These are phyloP conservation scores for Blastobotrys aristatus DNA, from an alignment of 1,139 yeast species.

Conservation along the genomic window DNA sequence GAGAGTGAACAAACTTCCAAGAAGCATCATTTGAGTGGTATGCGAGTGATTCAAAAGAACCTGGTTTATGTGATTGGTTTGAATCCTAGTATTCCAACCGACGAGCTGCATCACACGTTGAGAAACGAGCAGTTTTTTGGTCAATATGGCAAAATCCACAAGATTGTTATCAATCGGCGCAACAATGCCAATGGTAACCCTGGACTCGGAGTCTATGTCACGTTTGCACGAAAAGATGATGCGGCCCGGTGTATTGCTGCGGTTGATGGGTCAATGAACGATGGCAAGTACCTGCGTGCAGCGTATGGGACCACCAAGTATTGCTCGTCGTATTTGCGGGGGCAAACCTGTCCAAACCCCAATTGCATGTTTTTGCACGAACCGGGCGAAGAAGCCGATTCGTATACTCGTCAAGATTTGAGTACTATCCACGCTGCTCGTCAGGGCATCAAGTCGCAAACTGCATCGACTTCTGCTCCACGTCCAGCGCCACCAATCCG, in stretches of 20 bases:
- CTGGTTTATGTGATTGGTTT: conserved; percentile 94
- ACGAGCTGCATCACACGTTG: conserved; percentile 78
- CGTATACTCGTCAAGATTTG: conserved; percentile 88
- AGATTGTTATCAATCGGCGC: conserved; percentile 87
- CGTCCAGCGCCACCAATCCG: conserved; percentile 10
- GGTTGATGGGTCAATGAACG: conserved; percentile 90
- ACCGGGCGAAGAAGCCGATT: conserved; percentile 99
- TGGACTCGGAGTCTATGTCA: conserved; percentile 93
- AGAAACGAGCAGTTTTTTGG: conserved; percentile 95
- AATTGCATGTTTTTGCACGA: conserved; percentile 98
- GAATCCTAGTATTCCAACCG: conserved; percentile 85
- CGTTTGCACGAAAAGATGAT: conserved; percentile 88
- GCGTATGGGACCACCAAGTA: conserved; percentile 99
- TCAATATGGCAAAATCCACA: conserved; percentile 92
- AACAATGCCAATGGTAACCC: conserved; percentile 48
- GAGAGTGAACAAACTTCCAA: conserved; percentile 67
- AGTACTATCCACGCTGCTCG: conserved; percentile 56
- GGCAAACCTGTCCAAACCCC: conserved; percentile 96
- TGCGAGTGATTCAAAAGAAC: conserved; percentile 96
- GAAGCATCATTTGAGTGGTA: conserved; percentile 89
- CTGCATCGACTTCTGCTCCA: conserved; percentile 16
- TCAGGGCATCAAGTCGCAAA: conserved; percentile 20
- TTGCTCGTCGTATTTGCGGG: conserved; percentile 90
- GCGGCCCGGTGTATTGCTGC: conserved; percentile 91
- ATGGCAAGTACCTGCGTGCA: conserved; percentile 80